These are phyloP conservation scores for Dendrobium nobile DNA, from an alignment of 106 monocot species.

Conservation along the genomic window DNA sequence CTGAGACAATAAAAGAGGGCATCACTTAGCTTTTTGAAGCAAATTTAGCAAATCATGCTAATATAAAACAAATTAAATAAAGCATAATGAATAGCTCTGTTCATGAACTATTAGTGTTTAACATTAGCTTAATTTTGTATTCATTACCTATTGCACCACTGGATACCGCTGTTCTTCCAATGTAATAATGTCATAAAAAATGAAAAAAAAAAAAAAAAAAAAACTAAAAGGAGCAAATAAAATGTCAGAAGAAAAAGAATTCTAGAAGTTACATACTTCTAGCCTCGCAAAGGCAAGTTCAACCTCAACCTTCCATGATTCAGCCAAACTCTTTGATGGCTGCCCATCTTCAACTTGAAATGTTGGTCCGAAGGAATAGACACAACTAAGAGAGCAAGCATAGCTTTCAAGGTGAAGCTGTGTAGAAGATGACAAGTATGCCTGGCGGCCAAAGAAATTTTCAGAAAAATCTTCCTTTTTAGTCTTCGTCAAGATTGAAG, in stretches of 20 bases:
- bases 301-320: slow-evolving; percentile 72
- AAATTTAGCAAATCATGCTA: no score
- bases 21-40: no score
- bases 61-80: no score
- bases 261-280: slow-evolving; percentile 31
- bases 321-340: slow-evolving; percentile 35
- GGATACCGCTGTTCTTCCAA: no score
- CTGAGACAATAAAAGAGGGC: no score
- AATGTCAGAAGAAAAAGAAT: not conserved
- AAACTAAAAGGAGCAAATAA: not conserved
- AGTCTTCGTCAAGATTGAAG: slow-evolving; percentile 5
- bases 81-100: no score
- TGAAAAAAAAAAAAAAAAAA: no score
- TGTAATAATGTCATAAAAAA: no score
- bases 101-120: no score
- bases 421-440: slow-evolving; percentile 34
- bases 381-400: slow-evolving; percentile 68
- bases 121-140: no score
- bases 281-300: slow-evolving; percentile 69
- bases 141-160: no score
- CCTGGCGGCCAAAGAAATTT: slow-evolving; percentile 54
- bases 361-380: slow-evolving; percentile 62
- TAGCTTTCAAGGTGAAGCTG: slow-evolving; percentile 70
- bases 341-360: slow-evolving; percentile 39
- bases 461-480: slow-evolving; percentile 33